Conservation (phyloP, 140 eudicot genomes). For the Stevia rebaudiana region DNA sequence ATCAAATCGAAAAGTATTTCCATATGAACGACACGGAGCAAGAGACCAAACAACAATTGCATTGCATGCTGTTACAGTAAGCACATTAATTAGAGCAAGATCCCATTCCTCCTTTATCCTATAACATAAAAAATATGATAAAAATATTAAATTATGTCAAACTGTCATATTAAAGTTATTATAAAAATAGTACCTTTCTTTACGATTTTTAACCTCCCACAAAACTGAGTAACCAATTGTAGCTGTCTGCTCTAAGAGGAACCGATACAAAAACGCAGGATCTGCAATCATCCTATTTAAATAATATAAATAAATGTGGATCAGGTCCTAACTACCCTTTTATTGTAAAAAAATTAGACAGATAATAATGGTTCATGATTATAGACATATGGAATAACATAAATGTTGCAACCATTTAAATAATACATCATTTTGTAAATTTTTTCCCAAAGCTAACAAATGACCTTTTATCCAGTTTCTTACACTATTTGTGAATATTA, state of each 20-base stretch:
- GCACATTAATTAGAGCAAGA: slow-evolving; percentile 89
- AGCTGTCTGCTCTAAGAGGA: slow-evolving; percentile 80
- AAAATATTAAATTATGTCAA: background rate
- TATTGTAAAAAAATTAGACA: background rate
- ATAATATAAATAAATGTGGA: slow-evolving; percentile 11
- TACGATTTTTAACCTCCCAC: slow-evolving; percentile 85
- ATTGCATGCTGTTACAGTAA: slow-evolving; percentile 91
- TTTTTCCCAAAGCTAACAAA: too few species aligned
- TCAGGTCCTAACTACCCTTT: background rate
- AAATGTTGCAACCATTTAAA: background rate
- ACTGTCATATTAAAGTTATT: too few species aligned
- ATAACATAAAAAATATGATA: slow-evolving; percentile 1
- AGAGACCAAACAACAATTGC: slow-evolving; percentile 92
- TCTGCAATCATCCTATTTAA: slow-evolving; percentile 94
- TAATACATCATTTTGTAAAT: too few species aligned
- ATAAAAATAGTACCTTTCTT: slow-evolving; percentile 67
- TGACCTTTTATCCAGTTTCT: background rate
- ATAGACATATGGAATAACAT: background rate
- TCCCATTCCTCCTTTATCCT: slow-evolving; percentile 98
- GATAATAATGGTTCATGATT: background rate
- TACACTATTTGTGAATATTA: background rate
- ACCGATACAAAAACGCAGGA: slow-evolving; percentile 76
- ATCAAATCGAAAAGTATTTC: slow-evolving; percentile 87
- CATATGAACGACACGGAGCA: slow-evolving; percentile 98
- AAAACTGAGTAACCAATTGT: slow-evolving; percentile 83